Conservation (phyloP, 192 early-diverging fungal genomes). For the Backusella sp. region DNA sequence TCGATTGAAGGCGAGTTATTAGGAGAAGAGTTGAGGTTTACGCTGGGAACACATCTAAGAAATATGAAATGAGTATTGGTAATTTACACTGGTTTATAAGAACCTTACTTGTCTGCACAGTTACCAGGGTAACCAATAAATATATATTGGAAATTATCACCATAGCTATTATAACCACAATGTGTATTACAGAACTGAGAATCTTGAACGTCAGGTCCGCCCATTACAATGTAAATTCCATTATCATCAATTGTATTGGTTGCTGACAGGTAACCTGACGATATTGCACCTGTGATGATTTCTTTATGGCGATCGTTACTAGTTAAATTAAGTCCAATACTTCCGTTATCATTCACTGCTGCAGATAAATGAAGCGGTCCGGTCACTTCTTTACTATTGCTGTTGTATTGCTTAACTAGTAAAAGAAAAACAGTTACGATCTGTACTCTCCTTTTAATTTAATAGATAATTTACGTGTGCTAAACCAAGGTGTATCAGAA, state of each 20-base stretch:
- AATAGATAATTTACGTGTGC: slow-evolving; percentile 11
- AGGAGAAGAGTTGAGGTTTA: slow-evolving; percentile 21
- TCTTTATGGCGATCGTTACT: slow-evolving; percentile 11
- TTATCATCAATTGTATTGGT: slow-evolving; percentile 19
- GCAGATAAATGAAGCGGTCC: slow-evolving; percentile 23
- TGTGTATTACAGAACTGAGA: slow-evolving; percentile 24
- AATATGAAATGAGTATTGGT: not conserved
- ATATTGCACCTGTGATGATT: slow-evolving; percentile 26
- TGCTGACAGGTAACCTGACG: slow-evolving; percentile 17
- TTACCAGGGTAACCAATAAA: slow-evolving; percentile 30
- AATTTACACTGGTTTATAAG: not conserved
- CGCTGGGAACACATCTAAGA: slow-evolving; percentile 23
- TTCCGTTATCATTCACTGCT: slow-evolving; percentile 22
- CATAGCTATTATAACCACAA: slow-evolving; percentile 27
- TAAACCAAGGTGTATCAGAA: slow-evolving; percentile 19
- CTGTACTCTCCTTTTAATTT: not conserved
- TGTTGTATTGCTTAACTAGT: slow-evolving; percentile 14
- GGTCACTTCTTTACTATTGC: slow-evolving; percentile 8
- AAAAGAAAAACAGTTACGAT: not conserved
- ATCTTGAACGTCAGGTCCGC: slow-evolving; percentile 24
- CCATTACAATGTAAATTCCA: slow-evolving; percentile 27
- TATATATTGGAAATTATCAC: slow-evolving; percentile 24
- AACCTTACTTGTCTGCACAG: slow-evolving; percentile 6
- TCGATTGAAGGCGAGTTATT: slow-evolving; percentile 24
- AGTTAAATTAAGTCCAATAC: slow-evolving; percentile 16